phyloP scores from a whole-genome alignment of 495 filamentous ascomycete genomes.

The Penicillium nucicola region DNA sequence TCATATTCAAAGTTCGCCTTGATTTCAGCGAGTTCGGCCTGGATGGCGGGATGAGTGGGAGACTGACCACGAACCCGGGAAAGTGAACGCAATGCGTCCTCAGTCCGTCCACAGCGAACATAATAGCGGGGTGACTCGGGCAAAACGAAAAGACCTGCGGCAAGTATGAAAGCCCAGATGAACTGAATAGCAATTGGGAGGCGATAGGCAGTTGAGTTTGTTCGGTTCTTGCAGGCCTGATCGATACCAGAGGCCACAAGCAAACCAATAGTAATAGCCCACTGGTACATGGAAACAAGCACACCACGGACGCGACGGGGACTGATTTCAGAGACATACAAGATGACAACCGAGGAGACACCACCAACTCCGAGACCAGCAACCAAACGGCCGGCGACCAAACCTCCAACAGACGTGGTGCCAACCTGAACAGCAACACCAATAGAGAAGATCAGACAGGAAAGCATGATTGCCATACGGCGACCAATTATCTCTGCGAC shows the following conservation, averaged over 20 bases:
- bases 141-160: constrained; percentile 62
- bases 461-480: constrained; percentile 61
- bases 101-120: constrained; percentile 48
- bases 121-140: constrained; percentile 71
- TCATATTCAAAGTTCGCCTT: constrained; percentile 69
- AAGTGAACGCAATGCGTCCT: constrained; percentile 34
- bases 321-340: constrained; percentile 64
- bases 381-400: constrained; percentile 66
- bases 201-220: constrained; percentile 60
- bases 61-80: constrained; percentile 41
- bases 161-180: constrained; percentile 64
- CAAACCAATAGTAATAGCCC: constrained; percentile 68
- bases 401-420: constrained; percentile 40
- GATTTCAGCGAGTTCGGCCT: constrained; percentile 69
- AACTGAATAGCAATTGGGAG: constrained; percentile 68
- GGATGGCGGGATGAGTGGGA: constrained; percentile 55
- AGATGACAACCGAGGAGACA: constrained; percentile 66
- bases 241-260: constrained; percentile 67
- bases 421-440: constrained; percentile 61
- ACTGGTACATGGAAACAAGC: constrained; percentile 65
- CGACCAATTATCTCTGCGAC: constrained; percentile 64
- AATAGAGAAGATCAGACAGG: constrained; percentile 59
- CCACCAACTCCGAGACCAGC: constrained; percentile 72
- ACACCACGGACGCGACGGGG: constrained; percentile 63
- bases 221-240: constrained; percentile 58